phyloP scores from a whole-genome alignment of 768 basidiomycete species.

The Brasilioporus rufonigricans region DNA sequence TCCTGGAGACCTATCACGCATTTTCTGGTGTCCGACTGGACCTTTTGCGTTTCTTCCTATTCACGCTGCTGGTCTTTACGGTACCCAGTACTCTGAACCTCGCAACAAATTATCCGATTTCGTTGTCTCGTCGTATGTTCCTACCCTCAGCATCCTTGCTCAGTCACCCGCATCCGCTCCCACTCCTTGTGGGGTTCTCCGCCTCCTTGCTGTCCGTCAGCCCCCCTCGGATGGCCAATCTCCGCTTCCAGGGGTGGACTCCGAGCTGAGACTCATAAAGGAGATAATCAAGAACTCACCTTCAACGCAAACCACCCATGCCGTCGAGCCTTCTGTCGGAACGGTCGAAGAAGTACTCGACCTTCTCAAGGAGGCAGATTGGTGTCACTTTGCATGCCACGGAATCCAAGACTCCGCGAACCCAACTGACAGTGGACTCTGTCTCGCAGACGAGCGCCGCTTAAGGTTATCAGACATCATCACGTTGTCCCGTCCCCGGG shows the following conservation, averaged over 20 bases:
- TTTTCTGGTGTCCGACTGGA: background rate
- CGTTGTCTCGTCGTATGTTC: background rate
- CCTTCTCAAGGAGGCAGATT: background rate
- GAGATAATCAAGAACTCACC: background rate
- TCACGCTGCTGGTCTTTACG: background rate
- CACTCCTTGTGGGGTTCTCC: background rate
- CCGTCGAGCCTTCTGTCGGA: background rate
- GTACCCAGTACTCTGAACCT: too few relatives aligned
- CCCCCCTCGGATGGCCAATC: slow-evolving; percentile 4
- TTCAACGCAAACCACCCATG: background rate
- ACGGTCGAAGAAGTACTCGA: slow-evolving; percentile 13
- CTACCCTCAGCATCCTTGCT: slow-evolving; percentile 6
- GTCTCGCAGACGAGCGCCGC: background rate
- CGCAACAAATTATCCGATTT: background rate
- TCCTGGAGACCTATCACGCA: background rate
- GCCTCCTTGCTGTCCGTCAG: background rate
- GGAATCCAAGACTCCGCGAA: background rate
- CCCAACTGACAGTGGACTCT: background rate
- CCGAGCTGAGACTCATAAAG: slow-evolving; percentile 24
- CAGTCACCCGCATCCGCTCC: background rate
- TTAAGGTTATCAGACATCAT: background rate
- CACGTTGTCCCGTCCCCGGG: background rate
- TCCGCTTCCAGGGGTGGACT: slow-evolving; percentile 10
- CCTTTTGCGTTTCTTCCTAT: background rate
- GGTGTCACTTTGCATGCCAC: background rate